A percentile compares a stretch with the other conserved stretches of the same genome.
phyloP scores from a whole-genome alignment of 176 grass and related monocot genomes.

The Pharus latifolius region DNA sequence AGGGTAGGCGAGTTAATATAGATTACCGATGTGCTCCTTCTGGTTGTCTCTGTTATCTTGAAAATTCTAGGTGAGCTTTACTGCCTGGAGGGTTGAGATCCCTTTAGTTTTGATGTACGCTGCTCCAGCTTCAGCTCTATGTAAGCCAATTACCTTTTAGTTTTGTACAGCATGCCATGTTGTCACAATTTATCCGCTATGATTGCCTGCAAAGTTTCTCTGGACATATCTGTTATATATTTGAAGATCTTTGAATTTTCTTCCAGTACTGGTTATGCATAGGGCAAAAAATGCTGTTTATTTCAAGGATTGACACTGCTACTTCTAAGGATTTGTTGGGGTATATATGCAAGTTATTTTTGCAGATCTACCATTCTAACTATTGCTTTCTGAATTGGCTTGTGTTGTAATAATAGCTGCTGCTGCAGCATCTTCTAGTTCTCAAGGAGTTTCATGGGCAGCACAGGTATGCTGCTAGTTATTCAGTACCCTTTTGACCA shows the following conservation, averaged over 20 bases:
- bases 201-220: not conserved
- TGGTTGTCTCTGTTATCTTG: conserved; percentile 12
- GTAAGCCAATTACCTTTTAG: conserved; percentile 29
- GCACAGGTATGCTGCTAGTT: no score
- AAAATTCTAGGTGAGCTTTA: conserved; percentile 31
- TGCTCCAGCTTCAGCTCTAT: conserved; percentile 38
- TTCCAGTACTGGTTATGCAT: not conserved
- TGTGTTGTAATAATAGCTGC: no score
- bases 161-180: conserved; percentile 35
- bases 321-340: not conserved
- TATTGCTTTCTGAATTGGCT: no score
- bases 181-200: not conserved
- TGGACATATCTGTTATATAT: conserved; percentile 7
- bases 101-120: conserved; percentile 27
- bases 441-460: no score
- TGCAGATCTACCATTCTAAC: no score
- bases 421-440: no score
- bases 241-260: not conserved
- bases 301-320: not conserved
- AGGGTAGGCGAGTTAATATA: conserved; percentile 24
- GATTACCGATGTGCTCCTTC: conserved; percentile 25
- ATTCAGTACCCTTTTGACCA: no score
- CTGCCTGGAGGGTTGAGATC: conserved; percentile 33
- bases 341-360: no score
- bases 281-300: not conserved